Evolutionary conservation across 192 early-diverging fungal species (phyloP).

Genomic region (Backusella psychrophila): DNA sequence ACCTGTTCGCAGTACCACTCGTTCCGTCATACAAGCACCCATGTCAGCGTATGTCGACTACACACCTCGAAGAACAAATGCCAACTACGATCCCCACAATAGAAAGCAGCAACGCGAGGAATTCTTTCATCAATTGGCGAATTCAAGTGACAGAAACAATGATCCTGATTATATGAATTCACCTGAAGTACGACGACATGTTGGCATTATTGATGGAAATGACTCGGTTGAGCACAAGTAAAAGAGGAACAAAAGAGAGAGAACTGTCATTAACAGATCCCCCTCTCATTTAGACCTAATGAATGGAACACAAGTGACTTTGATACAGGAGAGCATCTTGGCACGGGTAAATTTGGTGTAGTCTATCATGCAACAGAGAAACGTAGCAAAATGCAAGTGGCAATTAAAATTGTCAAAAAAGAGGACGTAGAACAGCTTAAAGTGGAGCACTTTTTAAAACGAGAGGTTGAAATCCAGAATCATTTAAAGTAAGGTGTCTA

Average conservation of each 20-base stretch:
- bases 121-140: slow-evolving; percentile 15
- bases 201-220: slow-evolving; percentile 17
- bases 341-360: slow-evolving; percentile 92
- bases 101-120: slow-evolving; percentile 7
- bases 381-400: slow-evolving; percentile 75
- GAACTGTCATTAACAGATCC: background rate
- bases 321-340: slow-evolving; percentile 81
- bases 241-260: background rate
- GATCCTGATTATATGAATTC: slow-evolving; percentile 30
- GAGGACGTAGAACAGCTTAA: slow-evolving; percentile 68
- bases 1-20: background rate
- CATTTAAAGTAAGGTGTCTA: slow-evolving; percentile 66
- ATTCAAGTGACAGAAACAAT: background rate
- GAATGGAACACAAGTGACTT: slow-evolving; percentile 76
- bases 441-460: slow-evolving; percentile 80
- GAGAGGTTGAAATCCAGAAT: slow-evolving; percentile 94
- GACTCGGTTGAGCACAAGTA: background rate
- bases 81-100: background rate
- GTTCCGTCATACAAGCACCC: background rate
- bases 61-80: slow-evolving; percentile 20
- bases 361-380: slow-evolving; percentile 91
- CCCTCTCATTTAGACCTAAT: background rate
- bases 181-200: slow-evolving; percentile 18
- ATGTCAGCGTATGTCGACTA: slow-evolving; percentile 32
- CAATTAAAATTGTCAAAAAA: slow-evolving; percentile 90